Evolutionary conservation across 179 eudicot species (phyloP).

Genomic region (Vitellaria paradoxa): DNA sequence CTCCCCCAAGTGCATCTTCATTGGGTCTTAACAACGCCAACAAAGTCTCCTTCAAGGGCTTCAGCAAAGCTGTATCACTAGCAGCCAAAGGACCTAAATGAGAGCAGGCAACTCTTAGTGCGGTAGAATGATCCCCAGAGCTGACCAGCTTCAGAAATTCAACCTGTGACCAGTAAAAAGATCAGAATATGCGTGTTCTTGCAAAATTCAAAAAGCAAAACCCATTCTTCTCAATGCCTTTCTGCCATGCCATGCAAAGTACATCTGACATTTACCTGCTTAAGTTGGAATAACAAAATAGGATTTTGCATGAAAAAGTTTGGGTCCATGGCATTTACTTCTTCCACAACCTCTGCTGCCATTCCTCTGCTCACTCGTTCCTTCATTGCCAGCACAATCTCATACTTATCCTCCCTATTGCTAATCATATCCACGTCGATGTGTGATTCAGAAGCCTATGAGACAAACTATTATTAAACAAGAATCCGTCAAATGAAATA

Average conservation of each 20-base stretch:
- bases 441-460: slow-evolving; percentile 36
- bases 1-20: slow-evolving; percentile 47
- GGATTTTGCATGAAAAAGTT: slow-evolving; percentile 64
- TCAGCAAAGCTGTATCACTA: slow-evolving; percentile 58
- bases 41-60: slow-evolving; percentile 85
- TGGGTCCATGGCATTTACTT: slow-evolving; percentile 70
- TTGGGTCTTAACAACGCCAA: slow-evolving; percentile 67
- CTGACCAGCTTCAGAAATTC: slow-evolving; percentile 88
- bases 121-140: slow-evolving; percentile 66
- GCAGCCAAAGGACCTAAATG: slow-evolving; percentile 89
- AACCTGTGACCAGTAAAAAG: slow-evolving; percentile 49
- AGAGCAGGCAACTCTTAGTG: slow-evolving; percentile 79
- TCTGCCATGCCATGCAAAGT: neutral
- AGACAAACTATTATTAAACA: slow-evolving; percentile 10
- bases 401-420: slow-evolving; percentile 44
- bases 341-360: slow-evolving; percentile 88
- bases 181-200: slow-evolving; percentile 3
- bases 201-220: neutral
- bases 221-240: neutral
- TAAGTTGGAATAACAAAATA: slow-evolving; percentile 73
- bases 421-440: slow-evolving; percentile 22
- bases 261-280: slow-evolving; percentile 53
- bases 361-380: slow-evolving; percentile 80
- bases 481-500: neutral
- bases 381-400: slow-evolving; percentile 68